Conservation (phyloP, 2,329 filamentous ascomycete genomes). For the Verticillium longisporum region DNA sequence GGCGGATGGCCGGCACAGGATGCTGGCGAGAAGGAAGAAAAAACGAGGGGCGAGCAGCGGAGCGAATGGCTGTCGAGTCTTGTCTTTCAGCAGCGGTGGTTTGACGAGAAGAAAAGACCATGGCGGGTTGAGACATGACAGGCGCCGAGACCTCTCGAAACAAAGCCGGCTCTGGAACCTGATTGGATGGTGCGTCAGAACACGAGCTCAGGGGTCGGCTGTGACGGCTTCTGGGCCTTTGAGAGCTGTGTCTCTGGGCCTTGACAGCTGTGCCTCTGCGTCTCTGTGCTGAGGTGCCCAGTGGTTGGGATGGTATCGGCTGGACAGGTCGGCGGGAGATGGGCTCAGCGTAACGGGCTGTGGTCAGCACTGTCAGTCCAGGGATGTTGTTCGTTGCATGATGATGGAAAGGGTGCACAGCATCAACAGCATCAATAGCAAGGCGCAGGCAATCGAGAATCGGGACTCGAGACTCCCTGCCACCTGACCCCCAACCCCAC, state of each 20-base stretch:
- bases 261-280: neutral
- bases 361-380: too few relatives aligned
- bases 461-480: neutral
- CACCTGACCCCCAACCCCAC: neutral
- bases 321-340: too few relatives aligned
- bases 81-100: neutral
- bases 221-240: neutral
- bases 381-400: too few relatives aligned
- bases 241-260: neutral
- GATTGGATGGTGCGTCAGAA: neutral
- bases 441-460: too few relatives aligned
- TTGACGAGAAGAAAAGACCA: neutral
- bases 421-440: too few relatives aligned
- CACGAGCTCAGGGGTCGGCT: neutral
- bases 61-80: neutral
- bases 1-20: neutral
- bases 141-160: neutral
- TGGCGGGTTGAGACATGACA: neutral
- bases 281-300: too few relatives aligned
- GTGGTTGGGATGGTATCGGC: too few relatives aligned
- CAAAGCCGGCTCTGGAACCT: neutral
- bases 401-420: too few relatives aligned
- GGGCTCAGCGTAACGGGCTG: too few relatives aligned
- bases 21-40: neutral
- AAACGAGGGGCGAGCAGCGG: neutral